These are phyloP conservation scores for Aphanoascus verrucosus DNA, from an alignment of 2,329 filamentous ascomycete species.

Conservation along the genomic window DNA sequence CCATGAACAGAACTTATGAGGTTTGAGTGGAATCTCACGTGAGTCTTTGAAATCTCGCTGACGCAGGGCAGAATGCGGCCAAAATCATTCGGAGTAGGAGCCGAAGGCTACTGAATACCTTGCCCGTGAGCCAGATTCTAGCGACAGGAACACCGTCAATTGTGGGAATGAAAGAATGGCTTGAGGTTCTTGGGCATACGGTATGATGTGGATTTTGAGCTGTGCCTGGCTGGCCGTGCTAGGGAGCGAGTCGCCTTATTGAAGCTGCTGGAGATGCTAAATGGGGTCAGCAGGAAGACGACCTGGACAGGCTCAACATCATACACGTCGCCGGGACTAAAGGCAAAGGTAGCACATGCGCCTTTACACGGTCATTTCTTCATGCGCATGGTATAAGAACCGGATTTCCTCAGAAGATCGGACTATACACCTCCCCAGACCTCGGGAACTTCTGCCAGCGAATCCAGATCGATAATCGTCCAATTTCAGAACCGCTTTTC, in stretches of 20 bases:
- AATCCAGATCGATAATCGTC: constrained; percentile 21
- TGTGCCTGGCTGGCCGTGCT: too few relatives aligned
- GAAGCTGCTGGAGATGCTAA: too few relatives aligned
- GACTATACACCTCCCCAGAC: constrained; percentile 59
- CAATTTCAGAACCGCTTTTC: constrained; percentile 16
- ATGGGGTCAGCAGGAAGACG: too few relatives aligned
- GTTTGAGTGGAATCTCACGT: too few relatives aligned
- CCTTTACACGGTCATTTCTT: constrained; percentile 55
- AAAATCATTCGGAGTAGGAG: too few relatives aligned
- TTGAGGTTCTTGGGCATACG: constrained; percentile 4
- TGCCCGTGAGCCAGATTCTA: not conserved
- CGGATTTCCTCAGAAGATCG: constrained; percentile 36
- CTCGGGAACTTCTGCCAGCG: constrained; percentile 18
- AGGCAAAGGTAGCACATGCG: constrained; percentile 63
- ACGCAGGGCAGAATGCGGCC: too few relatives aligned
- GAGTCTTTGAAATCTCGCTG: too few relatives aligned
- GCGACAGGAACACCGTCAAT: not conserved
- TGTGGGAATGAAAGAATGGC: constrained; percentile 6
- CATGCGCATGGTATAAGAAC: constrained; percentile 25
- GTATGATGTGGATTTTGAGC: too few relatives aligned
- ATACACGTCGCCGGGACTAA: constrained; percentile 67
- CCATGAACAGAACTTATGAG: too few relatives aligned
- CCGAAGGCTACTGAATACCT: too few relatives aligned
- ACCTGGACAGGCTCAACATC: too few relatives aligned
- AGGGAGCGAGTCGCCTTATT: too few relatives aligned